Percentiles rank a stretch among this genome's conserved stretches.
Conservation (phyloP, 148 eudicot species). For the Polygonum aviculare region DNA sequence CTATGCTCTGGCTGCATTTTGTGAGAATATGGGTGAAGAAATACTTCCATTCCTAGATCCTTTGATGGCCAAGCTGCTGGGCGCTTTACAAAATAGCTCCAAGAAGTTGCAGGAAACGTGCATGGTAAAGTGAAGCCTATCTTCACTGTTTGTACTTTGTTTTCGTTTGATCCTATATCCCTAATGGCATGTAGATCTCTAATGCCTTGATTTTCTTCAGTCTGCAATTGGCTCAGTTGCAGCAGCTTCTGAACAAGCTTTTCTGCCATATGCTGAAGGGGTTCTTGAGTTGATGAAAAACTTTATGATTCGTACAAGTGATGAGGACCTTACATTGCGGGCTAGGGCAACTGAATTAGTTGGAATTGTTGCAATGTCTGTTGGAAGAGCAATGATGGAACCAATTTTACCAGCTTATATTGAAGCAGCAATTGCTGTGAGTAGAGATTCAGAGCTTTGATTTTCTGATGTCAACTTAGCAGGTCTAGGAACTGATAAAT, state of each 20-base stretch:
- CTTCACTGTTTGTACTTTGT: background rate
- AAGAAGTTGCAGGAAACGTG: slow-evolving; percentile 92
- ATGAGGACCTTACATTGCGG: slow-evolving; percentile 78
- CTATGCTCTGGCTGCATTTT: slow-evolving; percentile 94
- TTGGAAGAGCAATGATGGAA: slow-evolving; percentile 85
- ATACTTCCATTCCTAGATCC: slow-evolving; percentile 88
- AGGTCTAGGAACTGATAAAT: background rate
- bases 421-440: slow-evolving; percentile 94
- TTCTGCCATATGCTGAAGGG: slow-evolving; percentile 88
- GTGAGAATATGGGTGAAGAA: slow-evolving; percentile 94
- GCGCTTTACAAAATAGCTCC: slow-evolving; percentile 72
- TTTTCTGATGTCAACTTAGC: background rate
- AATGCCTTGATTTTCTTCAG: slow-evolving; percentile 27
- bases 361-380: slow-evolving; percentile 94
- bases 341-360: slow-evolving; percentile 97
- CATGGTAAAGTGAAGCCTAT: slow-evolving; percentile 47
- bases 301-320: slow-evolving; percentile 83
- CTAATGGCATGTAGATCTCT: background rate
- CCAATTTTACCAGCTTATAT: slow-evolving; percentile 83
- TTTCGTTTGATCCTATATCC: slow-evolving; percentile 2
- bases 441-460: slow-evolving; percentile 4
- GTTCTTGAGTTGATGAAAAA: slow-evolving; percentile 86
- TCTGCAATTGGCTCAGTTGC: slow-evolving; percentile 97
- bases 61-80: slow-evolving; percentile 76
- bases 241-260: slow-evolving; percentile 91